Base-by-base conservation (phyloP, 1,139 yeast genomes). In the Ashbya aceris region DNA sequence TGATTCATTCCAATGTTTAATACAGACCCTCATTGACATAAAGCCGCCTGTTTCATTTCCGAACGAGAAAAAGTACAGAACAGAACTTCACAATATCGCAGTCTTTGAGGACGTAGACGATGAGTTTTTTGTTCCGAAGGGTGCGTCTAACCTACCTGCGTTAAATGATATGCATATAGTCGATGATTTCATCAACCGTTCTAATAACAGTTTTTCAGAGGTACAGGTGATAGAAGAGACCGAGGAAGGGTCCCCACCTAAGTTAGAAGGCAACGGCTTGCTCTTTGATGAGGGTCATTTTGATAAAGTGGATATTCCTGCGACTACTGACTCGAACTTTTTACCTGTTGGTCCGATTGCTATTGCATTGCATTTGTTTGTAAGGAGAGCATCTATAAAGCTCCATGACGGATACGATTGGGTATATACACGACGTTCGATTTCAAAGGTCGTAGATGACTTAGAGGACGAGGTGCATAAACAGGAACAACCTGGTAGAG, bases 341-440 rank as follows among this genome's bases (percentile, higher is more conserved):
- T 6, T 7, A 9, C n/a, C 14, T 7, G 7, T n/a, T 14, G 40
- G 17, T 7, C 11, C 14, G n/a, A 5, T 34, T 23, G 11, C 31
- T 12, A 14, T 34, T 23, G 29, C n/a, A n/a, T 8, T 41, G 8
- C 27, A 36, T 17, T 8, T 36, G 13, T 12, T 8, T 7, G 20
- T 41, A 8, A 57, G 69, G 5, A 69, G 68, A 37, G 60, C 71
- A 0, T 62, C 62, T 3, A 64, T 91, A 46, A 77, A 74, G 45
- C 63, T 91, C 33, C 79, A 76, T 58, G 98, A 91, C 65, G 99
- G 99, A 0, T 91, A 80, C 56, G 98, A 91, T 58, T 87, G 97
- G 95, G 74, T 74, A 44, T 77, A 76, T 39, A 86, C 97, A 0
- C 70, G 95, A 47, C 71, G 69, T 33, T 70, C 77, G 0, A 80